phyloP scores from a whole-genome alignment of 257 asterid genomes.

The Penstemon eatonii region DNA sequence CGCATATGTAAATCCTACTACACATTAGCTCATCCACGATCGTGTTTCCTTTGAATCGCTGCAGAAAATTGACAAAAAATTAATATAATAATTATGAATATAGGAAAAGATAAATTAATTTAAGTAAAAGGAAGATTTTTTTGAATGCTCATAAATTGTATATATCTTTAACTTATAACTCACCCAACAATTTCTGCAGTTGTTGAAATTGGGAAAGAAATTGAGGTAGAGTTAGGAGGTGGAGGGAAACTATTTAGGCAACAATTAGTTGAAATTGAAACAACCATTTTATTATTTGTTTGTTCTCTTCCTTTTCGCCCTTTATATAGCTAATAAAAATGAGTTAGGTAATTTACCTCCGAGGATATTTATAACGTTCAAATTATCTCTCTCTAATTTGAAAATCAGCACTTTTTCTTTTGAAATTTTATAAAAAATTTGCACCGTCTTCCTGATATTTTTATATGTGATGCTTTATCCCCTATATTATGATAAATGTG shows the following conservation, averaged over 20 bases:
- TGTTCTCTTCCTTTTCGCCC: neutral
- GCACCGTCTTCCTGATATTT: no score
- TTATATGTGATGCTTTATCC: no score
- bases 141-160: neutral
- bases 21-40: constrained; percentile 45
- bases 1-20: constrained; percentile 45
- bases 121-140: neutral
- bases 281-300: constrained; percentile 37
- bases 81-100: neutral
- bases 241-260: constrained; percentile 47
- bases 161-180: no score
- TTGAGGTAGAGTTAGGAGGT: constrained; percentile 30
- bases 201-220: constrained; percentile 29
- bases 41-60: constrained; percentile 40
- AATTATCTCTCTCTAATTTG: no score
- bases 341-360: no score
- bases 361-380: no score
- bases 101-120: neutral
- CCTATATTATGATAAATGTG: no score
- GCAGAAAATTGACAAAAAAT: constrained; percentile 22
- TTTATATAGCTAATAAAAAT: constrained; percentile 6
- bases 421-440: no score
- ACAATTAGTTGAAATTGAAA: constrained; percentile 48
- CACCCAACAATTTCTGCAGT: constrained; percentile 38
- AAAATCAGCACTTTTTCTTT: no score